Conservation (phyloP, 257 asterid genomes). For the Gardenia jasminoides region DNA sequence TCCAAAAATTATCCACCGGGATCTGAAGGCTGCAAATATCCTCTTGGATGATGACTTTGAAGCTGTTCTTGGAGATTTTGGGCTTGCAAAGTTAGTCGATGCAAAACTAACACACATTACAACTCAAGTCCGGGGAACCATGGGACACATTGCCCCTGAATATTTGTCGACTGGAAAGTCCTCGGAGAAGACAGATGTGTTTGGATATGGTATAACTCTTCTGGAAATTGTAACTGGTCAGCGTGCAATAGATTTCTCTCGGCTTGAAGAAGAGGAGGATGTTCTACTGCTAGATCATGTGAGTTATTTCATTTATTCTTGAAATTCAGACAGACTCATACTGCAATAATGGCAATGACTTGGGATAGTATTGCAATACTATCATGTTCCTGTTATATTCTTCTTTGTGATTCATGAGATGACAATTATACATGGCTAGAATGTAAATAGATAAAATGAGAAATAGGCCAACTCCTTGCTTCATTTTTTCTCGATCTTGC, state of each 20-base stretch:
- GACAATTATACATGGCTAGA: too few species aligned
- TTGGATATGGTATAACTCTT: conserved; percentile 88
- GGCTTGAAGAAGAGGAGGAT: conserved; percentile 94
- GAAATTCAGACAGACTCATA: neutral
- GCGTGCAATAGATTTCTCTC: conserved; percentile 82
- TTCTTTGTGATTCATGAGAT: too few species aligned
- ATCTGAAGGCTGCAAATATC: conserved; percentile 89
- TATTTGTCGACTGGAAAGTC: conserved; percentile 87
- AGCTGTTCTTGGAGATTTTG: conserved; percentile 90
- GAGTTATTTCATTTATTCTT: conserved; percentile 18
- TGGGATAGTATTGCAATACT: too few species aligned
- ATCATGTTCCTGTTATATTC: too few species aligned
- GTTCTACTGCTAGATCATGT: conserved; percentile 88
- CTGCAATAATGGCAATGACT: too few species aligned
- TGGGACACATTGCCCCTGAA: conserved; percentile 97
- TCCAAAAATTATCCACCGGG: conserved; percentile 87
- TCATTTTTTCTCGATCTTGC: too few species aligned
- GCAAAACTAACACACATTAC: conserved; percentile 70
- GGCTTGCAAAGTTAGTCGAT: conserved; percentile 78
- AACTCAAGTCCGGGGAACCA: conserved; percentile 91
- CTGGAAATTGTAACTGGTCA: conserved; percentile 87
- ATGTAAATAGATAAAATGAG: too few species aligned
- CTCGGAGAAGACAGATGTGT: conserved; percentile 85
- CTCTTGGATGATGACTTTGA: conserved; percentile 74
- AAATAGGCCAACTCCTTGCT: too few species aligned